Conservation (phyloP, 2,329 filamentous ascomycete genomes). For the Aspergillus ustus region DNA sequence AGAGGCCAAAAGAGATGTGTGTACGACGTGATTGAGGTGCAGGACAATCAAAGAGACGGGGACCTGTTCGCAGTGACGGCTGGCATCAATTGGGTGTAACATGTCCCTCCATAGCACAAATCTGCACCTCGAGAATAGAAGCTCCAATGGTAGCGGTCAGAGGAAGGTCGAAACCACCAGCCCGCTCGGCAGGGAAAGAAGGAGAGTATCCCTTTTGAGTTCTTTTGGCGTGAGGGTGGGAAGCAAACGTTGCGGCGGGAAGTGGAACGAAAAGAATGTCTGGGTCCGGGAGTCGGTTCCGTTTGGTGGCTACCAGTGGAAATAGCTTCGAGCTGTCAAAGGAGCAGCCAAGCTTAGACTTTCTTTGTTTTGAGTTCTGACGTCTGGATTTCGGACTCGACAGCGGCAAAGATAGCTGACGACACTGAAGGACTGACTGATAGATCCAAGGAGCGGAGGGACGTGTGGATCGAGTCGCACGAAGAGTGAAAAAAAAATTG, state of each 20-base stretch:
- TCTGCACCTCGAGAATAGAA: slow-evolving; percentile 24
- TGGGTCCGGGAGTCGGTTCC: slow-evolving; percentile 14
- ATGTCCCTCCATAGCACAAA: slow-evolving; percentile 25
- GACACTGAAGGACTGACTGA: slow-evolving; percentile 3
- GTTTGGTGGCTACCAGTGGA: slow-evolving; percentile 11
- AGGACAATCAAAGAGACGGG: slow-evolving; percentile 24
- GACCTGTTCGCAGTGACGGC: slow-evolving; percentile 27
- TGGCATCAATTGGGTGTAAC: slow-evolving; percentile 31
- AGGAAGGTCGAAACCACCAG: slow-evolving; percentile 3
- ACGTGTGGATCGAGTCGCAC: slow-evolving; percentile 19
- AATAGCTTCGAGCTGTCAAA: slow-evolving; percentile 6
- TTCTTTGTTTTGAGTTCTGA: slow-evolving; percentile 15
- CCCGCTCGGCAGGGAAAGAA: slow-evolving; percentile 22
- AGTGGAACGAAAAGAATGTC: slow-evolving; percentile 6
- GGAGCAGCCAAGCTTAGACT: slow-evolving; percentile 1
- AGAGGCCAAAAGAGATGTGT: slow-evolving; percentile 18
- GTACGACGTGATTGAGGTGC: slow-evolving; percentile 29
- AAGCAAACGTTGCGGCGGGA: slow-evolving; percentile 24
- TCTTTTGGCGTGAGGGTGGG: slow-evolving; percentile 18
- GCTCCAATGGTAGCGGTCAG: slow-evolving; percentile 14
- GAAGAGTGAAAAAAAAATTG: slow-evolving; percentile 10
- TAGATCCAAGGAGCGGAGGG: slow-evolving; percentile 14
- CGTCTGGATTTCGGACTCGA: neutral
- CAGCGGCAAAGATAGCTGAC: neutral
- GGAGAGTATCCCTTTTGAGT: slow-evolving; percentile 25